These are phyloP conservation scores for Helminthosporium solani DNA, from an alignment of 2,329 filamentous ascomycete species.

Conservation along the genomic window DNA sequence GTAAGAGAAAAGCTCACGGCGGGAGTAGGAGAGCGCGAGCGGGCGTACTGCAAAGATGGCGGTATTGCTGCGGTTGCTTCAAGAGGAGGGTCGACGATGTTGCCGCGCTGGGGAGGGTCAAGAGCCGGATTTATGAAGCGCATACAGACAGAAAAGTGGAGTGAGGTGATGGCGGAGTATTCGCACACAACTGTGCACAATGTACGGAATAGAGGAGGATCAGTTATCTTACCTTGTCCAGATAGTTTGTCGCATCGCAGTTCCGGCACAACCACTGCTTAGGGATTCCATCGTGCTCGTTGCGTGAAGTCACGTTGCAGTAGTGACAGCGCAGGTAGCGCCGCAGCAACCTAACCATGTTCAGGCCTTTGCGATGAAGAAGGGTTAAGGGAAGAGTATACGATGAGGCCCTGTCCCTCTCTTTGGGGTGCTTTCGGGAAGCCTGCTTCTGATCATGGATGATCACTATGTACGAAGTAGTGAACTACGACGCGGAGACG, in stretches of 20 bases:
- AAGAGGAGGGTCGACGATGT: slow-evolving; percentile 81
- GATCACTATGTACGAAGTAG: too few relatives aligned
- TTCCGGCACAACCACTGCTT: slow-evolving; percentile 46
- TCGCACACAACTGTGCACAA: not conserved
- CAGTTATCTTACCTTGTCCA: slow-evolving; percentile 68
- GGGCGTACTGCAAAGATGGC: slow-evolving; percentile 23
- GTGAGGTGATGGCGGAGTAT: too few relatives aligned
- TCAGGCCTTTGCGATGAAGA: slow-evolving; percentile 4
- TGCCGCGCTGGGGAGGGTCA: slow-evolving; percentile 64
- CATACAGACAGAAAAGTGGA: too few relatives aligned
- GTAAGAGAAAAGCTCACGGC: slow-evolving; percentile 11
- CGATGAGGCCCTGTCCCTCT: too few relatives aligned
- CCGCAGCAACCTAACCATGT: slow-evolving; percentile 35
- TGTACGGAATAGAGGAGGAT: not conserved
- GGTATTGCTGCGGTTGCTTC: slow-evolving; percentile 45
- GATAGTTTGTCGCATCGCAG: slow-evolving; percentile 85
- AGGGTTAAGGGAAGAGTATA: too few relatives aligned
- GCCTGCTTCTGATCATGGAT: too few relatives aligned
- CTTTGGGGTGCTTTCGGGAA: too few relatives aligned
- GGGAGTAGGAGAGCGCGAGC: slow-evolving; percentile 29
- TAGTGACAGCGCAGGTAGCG: slow-evolving; percentile 40
- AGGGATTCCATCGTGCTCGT: slow-evolving; percentile 22
- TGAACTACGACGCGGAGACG: not conserved
- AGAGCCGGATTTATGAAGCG: not conserved
- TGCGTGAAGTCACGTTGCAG: slow-evolving; percentile 30